Evolutionary conservation across 2,329 filamentous ascomycete genomes (phyloP), one percentile per base, ranked within the genome.

Genomic region (Pezizomycotina sp.): DNA sequence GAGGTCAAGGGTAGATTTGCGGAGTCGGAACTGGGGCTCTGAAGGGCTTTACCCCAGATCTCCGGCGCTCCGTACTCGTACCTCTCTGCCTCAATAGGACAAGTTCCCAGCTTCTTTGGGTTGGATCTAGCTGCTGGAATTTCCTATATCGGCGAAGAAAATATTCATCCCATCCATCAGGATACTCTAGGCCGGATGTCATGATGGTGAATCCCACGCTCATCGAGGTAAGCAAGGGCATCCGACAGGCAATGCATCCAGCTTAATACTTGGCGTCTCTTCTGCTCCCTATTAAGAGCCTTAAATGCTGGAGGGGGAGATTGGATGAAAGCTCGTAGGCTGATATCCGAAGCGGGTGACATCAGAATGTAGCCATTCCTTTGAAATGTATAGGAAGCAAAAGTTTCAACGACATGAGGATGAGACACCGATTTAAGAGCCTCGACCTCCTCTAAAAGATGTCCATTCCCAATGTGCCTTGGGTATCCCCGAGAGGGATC

Each of bases 61-160:
- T 83, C 77, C 1, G 77, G 77, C 1, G 77, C 71, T 1, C 69
- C 68, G 50, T 81, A 81, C 49, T 78, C 71, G 55, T 80, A 80
- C 2, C 62, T 62, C 51, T 81, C 77, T 42, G 71, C 71, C 48
- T 77, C 71, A 45, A 77, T 71, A 9, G 38, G 36, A 20, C 39
- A 35, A 27, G 34, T 30, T 13, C 28, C 36, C 15, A 20, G 22
- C 4, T 23, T 16, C 20, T 38, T 39, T 6, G 23, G 13, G 16
- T 43, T 36, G 3, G 39, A 25, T 10, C 36, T 36, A n/a, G 41
- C 39, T 6, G 12, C 36, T 35, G 3, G 41, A 38, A 12, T n/a
- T n/a, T n/a, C n/a, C n/a, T n/a, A 72, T 66, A 49, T 79, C 75
- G 36, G 70, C 65, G 43, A 77, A 69, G 42, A 76, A 74, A 31